Conservation (phyloP, 768 basidiomycete species). For the Agaricus bisporus region DNA sequence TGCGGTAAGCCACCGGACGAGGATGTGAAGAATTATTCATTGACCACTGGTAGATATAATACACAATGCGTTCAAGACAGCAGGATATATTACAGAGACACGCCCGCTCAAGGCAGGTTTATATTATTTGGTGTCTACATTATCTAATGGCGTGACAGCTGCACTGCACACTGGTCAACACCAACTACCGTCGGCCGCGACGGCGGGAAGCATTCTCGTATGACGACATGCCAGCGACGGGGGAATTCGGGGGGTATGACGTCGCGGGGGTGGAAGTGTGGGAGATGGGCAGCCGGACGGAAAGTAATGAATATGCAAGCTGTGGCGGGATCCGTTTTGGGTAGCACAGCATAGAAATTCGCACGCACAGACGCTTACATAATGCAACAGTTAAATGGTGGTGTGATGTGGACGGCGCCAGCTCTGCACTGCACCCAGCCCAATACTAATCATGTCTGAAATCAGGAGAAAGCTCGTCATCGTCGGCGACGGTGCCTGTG, state of each 20-base stretch:
- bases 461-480: conserved; percentile 99
- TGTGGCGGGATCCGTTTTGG: conserved; percentile 28
- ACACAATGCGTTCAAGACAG: conserved; percentile 25
- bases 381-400: conserved; percentile 10
- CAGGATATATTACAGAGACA: conserved; percentile 36
- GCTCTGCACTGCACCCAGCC: conserved; percentile 6
- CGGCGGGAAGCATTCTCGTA: conserved; percentile 32
- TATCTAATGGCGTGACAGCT: conserved; percentile 22
- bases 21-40: background rate
- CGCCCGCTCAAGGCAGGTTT: conserved; percentile 43
- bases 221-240: conserved; percentile 21
- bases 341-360: conserved; percentile 6
- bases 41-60: conserved; percentile 20
- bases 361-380: conserved; percentile 12
- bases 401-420: conserved; percentile 9
- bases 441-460: conserved; percentile 68
- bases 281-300: conserved; percentile 63
- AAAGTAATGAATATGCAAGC: conserved; percentile 57
- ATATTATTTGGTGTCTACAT: background rate
- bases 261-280: conserved; percentile 60
- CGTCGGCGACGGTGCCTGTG: conserved; percentile 97
- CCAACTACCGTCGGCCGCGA: conserved; percentile 34
- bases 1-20: conserved; percentile 22
- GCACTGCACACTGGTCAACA: conserved; percentile 48
- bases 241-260: conserved; percentile 44